phyloP scores from a whole-genome alignment of 768 basidiomycete species.

The Antrodiella citrinella region DNA sequence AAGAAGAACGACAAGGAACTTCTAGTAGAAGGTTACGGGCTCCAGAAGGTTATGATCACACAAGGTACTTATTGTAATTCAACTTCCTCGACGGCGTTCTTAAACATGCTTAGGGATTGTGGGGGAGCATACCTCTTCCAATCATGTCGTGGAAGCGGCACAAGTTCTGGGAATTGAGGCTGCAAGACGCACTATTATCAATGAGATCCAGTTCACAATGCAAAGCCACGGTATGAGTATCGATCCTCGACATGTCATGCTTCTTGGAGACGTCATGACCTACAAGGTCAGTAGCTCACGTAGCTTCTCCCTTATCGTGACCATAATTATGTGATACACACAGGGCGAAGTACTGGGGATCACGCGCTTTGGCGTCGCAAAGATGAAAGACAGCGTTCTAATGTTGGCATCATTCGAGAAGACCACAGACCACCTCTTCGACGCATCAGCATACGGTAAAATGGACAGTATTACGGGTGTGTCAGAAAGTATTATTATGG shows the following conservation, averaged over 20 bases:
- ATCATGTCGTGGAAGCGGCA: conserved; percentile 94
- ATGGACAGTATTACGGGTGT: conserved; percentile 93
- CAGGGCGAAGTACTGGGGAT: conserved; percentile 97
- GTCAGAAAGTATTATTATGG: conserved; percentile 99
- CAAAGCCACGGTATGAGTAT: conserved; percentile 95
- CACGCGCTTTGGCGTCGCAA: conserved; percentile 97
- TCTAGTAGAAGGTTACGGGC: conserved; percentile 93
- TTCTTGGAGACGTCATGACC: conserved; percentile 96
- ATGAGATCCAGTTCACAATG: conserved; percentile 98
- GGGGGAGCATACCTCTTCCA: conserved; percentile 87
- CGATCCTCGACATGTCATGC: conserved; percentile 97
- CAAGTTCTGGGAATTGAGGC: conserved; percentile 98
- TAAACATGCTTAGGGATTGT: conserved; percentile 60
- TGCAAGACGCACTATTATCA: conserved; percentile 87
- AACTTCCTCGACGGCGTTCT: neutral
- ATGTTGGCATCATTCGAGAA: conserved; percentile 99
- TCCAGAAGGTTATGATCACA: conserved; percentile 94
- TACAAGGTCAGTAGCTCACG: conserved; percentile 64
- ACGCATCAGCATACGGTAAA: conserved; percentile 94
- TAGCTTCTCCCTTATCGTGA: neutral
- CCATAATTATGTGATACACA: no score
- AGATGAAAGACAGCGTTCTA: conserved; percentile 98
- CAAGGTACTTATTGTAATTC: conserved; percentile 53
- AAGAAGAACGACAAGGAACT: conserved; percentile 87
- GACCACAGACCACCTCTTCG: conserved; percentile 98